Conservation (phyloP, 352 stramenopile species). For the Pythium phragmiticola region DNA sequence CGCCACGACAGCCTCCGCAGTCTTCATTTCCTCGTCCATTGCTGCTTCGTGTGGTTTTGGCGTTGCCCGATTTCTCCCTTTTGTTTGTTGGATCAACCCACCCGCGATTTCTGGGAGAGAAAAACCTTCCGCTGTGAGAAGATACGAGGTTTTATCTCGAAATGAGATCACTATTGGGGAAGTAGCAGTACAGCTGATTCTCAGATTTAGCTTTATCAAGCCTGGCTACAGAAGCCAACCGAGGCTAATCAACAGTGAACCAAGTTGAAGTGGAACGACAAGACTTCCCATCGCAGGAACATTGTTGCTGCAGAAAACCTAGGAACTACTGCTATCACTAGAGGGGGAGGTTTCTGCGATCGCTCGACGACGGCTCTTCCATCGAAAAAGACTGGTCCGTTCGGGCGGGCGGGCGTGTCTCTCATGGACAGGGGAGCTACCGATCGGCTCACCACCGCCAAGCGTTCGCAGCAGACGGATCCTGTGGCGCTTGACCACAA, state of each 20-base stretch:
- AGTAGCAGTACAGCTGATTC: neutral
- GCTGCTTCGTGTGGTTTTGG: slow-evolving; percentile 2
- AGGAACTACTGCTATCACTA: slow-evolving; percentile 28
- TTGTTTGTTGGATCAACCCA: slow-evolving; percentile 23
- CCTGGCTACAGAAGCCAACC: neutral
- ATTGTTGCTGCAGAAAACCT: slow-evolving; percentile 4
- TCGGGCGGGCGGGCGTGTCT: slow-evolving; percentile 1
- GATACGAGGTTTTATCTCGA: slow-evolving; percentile 4
- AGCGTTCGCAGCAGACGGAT: neutral
- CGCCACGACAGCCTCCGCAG: slow-evolving; percentile 26
- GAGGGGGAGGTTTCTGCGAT: slow-evolving; percentile 2
- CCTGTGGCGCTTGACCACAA: neutral
- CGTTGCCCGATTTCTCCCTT: slow-evolving; percentile 16
- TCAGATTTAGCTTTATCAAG: neutral
- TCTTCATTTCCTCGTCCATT: slow-evolving; percentile 77
- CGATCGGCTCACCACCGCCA: slow-evolving; percentile 3
- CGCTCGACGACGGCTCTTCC: neutral
- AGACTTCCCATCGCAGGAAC: neutral
- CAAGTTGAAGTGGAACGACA: slow-evolving; percentile 12
- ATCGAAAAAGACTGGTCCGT: neutral
- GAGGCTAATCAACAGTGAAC: slow-evolving; percentile 1
- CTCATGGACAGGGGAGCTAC: slow-evolving; percentile 13
- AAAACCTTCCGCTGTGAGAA: slow-evolving; percentile 6
- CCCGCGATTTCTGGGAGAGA: slow-evolving; percentile 1
- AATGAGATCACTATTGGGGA: slow-evolving; percentile 6